These are phyloP conservation scores for Macaranga tanarius DNA, from an alignment of 441 rosid species.

Conservation along the genomic window DNA sequence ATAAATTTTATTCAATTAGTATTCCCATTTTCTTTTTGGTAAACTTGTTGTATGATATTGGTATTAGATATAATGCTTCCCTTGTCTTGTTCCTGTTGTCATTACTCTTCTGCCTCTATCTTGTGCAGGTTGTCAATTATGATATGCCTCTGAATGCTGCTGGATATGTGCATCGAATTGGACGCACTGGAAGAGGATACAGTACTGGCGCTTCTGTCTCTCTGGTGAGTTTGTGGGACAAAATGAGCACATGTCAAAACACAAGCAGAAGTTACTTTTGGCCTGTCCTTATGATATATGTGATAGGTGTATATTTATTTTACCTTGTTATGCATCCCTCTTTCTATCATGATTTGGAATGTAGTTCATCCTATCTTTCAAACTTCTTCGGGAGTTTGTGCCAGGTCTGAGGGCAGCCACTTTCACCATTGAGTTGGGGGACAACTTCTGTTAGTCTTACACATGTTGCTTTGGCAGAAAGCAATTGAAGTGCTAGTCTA, in stretches of 20 bases:
- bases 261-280: neutral
- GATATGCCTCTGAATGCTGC: conserved; percentile 76
- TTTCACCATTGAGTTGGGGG: neutral
- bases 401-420: neutral
- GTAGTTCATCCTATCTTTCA: too few relatives aligned
- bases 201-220: conserved; percentile 72
- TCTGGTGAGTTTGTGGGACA: conserved; percentile 55
- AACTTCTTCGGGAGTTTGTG: neutral
- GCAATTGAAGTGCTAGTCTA: neutral
- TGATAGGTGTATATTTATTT: neutral
- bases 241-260: conserved; percentile 9
- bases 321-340: neutral
- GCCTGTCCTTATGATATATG: neutral
- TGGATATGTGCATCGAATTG: conserved; percentile 93
- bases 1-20: neutral
- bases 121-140: conserved; percentile 75
- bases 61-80: neutral
- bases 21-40: neutral
- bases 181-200: conserved; percentile 95
- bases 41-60: neutral
- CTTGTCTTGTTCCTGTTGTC: conserved; percentile 10
- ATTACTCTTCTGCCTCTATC: conserved; percentile 1
- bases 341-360: neutral
- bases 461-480: neutral
- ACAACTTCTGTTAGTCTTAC: neutral